phyloP scores from a whole-genome alignment of 495 filamentous ascomycete genomes.

The Neurospora africana region DNA sequence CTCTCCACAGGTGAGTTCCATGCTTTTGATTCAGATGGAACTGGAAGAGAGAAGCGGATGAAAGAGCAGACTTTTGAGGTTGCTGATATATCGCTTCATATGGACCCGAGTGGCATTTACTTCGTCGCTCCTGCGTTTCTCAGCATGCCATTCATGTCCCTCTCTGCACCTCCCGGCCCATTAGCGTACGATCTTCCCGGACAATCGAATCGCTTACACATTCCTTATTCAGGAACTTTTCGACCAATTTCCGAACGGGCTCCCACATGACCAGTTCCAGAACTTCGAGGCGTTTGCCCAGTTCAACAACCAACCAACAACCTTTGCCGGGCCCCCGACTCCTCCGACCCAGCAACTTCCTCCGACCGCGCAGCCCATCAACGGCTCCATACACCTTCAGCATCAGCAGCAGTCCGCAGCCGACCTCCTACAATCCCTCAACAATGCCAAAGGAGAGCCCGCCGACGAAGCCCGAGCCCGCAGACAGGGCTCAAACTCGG shows the following conservation, averaged over 20 bases:
- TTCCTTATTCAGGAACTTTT: conserved; percentile 36
- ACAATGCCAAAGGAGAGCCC: conserved; percentile 24
- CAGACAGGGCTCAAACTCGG: conserved; percentile 36
- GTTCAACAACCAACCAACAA: conserved; percentile 25
- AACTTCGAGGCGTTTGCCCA: conserved; percentile 34
- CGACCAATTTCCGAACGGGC: conserved; percentile 29
- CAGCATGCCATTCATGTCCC: neutral
- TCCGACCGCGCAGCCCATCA: conserved; percentile 14
- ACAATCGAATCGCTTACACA: conserved; percentile 26
- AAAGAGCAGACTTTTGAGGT: neutral
- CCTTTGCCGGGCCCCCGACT: conserved; percentile 34
- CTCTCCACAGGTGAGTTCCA: conserved; percentile 42
- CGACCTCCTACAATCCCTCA: conserved; percentile 23
- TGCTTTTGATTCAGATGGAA: neutral
- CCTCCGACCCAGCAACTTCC: conserved; percentile 25
- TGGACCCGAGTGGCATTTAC: neutral
- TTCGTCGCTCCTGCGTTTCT: neutral
- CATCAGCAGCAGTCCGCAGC: conserved; percentile 12
- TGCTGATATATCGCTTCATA: neutral
- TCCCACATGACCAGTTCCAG: conserved; percentile 33
- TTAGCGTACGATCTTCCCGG: neutral
- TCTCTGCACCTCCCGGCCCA: neutral
- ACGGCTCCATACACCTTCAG: conserved; percentile 16
- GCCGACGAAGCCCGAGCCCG: conserved; percentile 28
- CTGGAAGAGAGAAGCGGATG: neutral